These are phyloP conservation scores for Aphanomyces stellatus DNA, from an alignment of 352 stramenopile genomes.

Conservation along the genomic window DNA sequence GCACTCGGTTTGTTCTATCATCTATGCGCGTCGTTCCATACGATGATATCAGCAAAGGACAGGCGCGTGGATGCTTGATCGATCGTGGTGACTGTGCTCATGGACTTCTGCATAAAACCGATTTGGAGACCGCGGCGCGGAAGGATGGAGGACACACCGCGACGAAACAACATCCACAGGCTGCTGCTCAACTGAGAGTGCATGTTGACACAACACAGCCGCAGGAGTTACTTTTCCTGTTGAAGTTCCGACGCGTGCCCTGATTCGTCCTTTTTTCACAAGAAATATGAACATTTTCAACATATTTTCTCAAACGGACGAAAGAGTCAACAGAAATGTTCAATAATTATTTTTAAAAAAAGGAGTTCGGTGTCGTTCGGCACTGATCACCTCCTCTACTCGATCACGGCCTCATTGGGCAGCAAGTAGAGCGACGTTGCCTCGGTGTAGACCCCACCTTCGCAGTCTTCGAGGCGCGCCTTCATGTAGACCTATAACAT, in stretches of 20 bases:
- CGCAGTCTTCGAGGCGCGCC: background rate
- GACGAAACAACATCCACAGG: background rate
- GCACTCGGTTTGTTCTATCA: background rate
- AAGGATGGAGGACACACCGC: background rate
- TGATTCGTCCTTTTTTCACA: too few species aligned
- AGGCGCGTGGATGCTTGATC: conserved; percentile 12
- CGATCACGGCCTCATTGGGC: background rate
- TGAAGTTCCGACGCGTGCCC: too few species aligned
- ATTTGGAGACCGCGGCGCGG: background rate
- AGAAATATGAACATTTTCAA: too few species aligned
- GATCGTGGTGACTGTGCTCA: conserved; percentile 3
- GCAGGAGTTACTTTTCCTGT: too few species aligned
- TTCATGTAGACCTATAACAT: conserved; percentile 16
- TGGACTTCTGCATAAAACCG: background rate
- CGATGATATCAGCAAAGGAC: conserved; percentile 20
- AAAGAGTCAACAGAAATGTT: too few species aligned
- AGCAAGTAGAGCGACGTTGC: conserved; percentile 16
- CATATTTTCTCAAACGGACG: too few species aligned
- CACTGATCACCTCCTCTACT: too few species aligned
- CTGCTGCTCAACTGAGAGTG: too few species aligned
- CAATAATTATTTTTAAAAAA: background rate
- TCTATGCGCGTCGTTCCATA: background rate
- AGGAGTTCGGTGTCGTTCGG: too few species aligned
- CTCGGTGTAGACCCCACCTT: conserved; percentile 12
- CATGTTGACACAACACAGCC: too few species aligned